Conservation (phyloP, 163 green algal species). For the Smithsoniella earleae region DNA sequence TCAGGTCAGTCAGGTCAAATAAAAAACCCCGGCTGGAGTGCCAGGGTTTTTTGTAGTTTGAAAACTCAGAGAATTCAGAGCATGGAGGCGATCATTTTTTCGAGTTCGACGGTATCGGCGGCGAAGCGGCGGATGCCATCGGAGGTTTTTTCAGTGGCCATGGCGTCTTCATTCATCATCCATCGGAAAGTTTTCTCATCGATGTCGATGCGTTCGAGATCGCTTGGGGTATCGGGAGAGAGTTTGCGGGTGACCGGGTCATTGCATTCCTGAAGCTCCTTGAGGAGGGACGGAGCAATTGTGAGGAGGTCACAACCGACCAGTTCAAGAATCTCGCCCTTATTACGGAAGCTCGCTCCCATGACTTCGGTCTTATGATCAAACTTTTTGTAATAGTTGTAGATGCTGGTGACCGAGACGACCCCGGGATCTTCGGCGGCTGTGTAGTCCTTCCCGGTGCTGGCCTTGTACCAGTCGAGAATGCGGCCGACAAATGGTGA, state of each 20-base stretch:
- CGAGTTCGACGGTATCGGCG: constrained; percentile 53
- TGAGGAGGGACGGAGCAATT: constrained; percentile 73
- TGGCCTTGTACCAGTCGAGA: constrained; percentile 76
- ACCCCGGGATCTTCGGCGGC: constrained; percentile 78
- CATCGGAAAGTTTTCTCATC: neutral
- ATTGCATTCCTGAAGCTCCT: constrained; percentile 61
- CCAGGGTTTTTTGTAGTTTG: too few species aligned
- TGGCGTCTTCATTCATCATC: constrained; percentile 25
- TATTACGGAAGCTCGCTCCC: constrained; percentile 79
- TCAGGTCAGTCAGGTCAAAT: too few species aligned
- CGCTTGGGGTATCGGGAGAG: neutral
- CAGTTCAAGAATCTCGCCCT: constrained; percentile 72
- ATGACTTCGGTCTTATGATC: constrained; percentile 74
- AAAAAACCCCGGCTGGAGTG: too few species aligned
- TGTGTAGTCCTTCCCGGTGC: constrained; percentile 56
- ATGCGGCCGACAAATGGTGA: constrained; percentile 85
- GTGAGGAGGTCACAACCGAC: constrained; percentile 87
- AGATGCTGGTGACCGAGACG: constrained; percentile 64
- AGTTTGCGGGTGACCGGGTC: constrained; percentile 64
- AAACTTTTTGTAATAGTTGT: constrained; percentile 78
- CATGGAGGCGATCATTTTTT: constrained; percentile 51
- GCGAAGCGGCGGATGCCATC: constrained; percentile 73
- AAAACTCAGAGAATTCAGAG: too few species aligned
- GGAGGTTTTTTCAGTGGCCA: constrained; percentile 79
- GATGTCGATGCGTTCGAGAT: neutral